Base-by-base conservation (phyloP, 2,329 filamentous ascomycete species). In the Ophiostoma novo-ulmi region DNA sequence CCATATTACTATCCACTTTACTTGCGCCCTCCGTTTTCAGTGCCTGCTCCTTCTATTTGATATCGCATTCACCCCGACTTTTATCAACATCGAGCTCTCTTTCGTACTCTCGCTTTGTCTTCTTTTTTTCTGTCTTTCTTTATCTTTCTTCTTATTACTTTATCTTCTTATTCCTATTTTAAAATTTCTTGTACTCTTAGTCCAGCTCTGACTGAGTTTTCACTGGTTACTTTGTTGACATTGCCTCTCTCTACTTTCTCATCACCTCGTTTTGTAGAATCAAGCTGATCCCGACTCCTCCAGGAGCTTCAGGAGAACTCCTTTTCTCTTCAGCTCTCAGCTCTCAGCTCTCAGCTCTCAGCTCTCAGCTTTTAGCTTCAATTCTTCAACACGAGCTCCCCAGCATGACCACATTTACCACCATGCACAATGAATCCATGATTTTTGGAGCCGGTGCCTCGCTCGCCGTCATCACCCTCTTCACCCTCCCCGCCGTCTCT, bases 401-500 rank as follows among this genome's bases (percentile, higher is more conserved):
- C 36, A 36, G 7, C 36, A 13, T 13, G 14, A 6, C 63, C 11
- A 38, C 63, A n/a, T 66, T 35, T 52, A 70, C 71, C 70, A 78
- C 73, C 74, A 76, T 77, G 74, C 73, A 71, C 71, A 65, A 77
- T 76, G 77, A 73, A 68, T 75, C 75, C 48, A 72, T 78, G 72
- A 73, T 75, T 67, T 48, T 73, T 69, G 75, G 74, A 67, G 73
- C 76, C 67, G 76, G 72, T 36, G 73, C 76, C 35, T 76, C 76
- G 63, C 67, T 77, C 41, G 76, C 74, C 8, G 71, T 76, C 67
- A 73, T 79, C 67, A 75, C 75, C 38, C 73, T 80, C 26, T 74
- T 74, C 71, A 77, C 79, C 31, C 61, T 75, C 14, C 79, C 78
- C 2, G 75, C 79, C 10, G 67, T 75, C 14, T 74, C 76, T 61